Evolutionary conservation across 192 early-diverging fungal genomes (phyloP).

Genomic region (Coemansia sp.): DNA sequence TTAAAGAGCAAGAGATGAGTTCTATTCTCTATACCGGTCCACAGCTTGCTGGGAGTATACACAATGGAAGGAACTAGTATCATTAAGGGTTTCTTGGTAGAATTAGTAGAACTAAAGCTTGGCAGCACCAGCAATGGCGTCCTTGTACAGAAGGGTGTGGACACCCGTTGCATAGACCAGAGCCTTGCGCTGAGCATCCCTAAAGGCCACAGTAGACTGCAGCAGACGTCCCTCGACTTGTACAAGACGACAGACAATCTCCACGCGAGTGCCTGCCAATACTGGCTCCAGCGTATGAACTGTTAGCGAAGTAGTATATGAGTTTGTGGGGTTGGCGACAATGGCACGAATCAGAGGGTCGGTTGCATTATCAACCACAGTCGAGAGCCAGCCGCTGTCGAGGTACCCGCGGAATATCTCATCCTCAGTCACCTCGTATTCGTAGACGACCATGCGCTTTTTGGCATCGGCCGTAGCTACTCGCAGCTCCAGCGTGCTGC

Average conservation of each 20-base stretch:
- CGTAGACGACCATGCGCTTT: constrained; percentile 19
- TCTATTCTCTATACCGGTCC: not conserved
- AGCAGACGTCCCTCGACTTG: constrained; percentile 24
- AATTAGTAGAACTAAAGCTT: not conserved
- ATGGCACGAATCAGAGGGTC: constrained; percentile 17
- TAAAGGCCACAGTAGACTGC: constrained; percentile 30
- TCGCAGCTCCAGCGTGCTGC: constrained; percentile 20
- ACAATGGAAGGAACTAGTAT: no score
- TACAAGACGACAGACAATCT: constrained; percentile 31
- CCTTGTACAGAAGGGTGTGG: constrained; percentile 22
- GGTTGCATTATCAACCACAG: constrained; percentile 24
- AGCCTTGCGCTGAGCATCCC: constrained; percentile 19
- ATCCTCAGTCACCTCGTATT: constrained; percentile 33
- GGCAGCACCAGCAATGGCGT: constrained; percentile 6
- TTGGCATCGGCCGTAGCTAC: constrained; percentile 23
- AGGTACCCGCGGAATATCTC: constrained; percentile 32
- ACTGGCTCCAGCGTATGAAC: constrained; percentile 27
- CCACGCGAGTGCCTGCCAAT: constrained; percentile 14
- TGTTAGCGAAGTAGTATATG: constrained; percentile 20
- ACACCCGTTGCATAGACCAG: constrained; percentile 24
- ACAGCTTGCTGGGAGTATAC: not conserved
- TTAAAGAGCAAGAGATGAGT: not conserved
- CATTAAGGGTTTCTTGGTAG: not conserved
- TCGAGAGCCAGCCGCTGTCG: constrained; percentile 29
- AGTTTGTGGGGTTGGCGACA: not conserved